phyloP scores from a whole-genome alignment of 139 green algal genomes.

The Tetradesmus obliquus region DNA sequence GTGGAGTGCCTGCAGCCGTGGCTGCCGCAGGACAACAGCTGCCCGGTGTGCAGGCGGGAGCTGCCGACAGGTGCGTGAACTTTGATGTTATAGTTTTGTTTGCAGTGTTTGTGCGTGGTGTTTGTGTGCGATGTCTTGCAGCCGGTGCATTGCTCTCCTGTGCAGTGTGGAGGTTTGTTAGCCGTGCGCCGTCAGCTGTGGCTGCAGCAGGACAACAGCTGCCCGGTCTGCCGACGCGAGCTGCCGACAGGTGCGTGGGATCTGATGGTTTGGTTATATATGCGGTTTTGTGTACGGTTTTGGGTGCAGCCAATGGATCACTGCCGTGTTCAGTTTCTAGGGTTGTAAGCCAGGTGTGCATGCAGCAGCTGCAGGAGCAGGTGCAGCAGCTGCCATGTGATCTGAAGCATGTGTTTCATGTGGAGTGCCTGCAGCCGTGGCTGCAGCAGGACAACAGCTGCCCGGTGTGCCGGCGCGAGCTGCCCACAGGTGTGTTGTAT shows the following conservation, averaged over 20 bases:
- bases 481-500: slow-evolving; percentile 37
- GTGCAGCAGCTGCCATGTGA: slow-evolving; percentile 77
- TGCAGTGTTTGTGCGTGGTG: too few species aligned
- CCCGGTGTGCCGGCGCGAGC: slow-evolving; percentile 75
- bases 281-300: too few species aligned
- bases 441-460: slow-evolving; percentile 82
- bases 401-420: slow-evolving; percentile 79
- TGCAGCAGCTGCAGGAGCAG: slow-evolving; percentile 63
- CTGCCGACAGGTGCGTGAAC: slow-evolving; percentile 42
- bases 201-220: too few species aligned
- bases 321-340: too few species aligned
- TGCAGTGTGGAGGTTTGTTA: too few species aligned
- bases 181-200: too few species aligned
- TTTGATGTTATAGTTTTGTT: neutral
- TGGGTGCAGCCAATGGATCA: too few species aligned
- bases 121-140: too few species aligned
- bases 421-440: slow-evolving; percentile 81
- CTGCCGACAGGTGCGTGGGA: too few species aligned
- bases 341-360: slow-evolving; percentile 50
- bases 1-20: slow-evolving; percentile 80
- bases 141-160: too few species aligned
- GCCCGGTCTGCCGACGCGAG: slow-evolving; percentile 63
- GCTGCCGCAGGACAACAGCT: slow-evolving; percentile 81
- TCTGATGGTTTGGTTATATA: too few species aligned
- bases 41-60: slow-evolving; percentile 76